Evolutionary conservation across 768 basidiomycete species (phyloP).

Genomic region (Cystofilobasidium macerans): DNA sequence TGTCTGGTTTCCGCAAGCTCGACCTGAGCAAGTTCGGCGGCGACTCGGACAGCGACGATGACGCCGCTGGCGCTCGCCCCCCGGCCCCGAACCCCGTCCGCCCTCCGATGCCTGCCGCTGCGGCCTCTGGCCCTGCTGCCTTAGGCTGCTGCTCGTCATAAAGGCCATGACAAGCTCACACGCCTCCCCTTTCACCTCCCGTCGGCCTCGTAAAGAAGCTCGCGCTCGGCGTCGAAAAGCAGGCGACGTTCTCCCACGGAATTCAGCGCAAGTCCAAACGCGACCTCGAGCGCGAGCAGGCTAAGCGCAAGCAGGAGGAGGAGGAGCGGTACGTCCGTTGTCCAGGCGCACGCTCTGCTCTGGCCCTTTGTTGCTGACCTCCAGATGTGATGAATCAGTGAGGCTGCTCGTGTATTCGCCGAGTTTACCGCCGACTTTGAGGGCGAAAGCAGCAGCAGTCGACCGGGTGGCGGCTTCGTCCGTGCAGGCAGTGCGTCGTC

Average conservation of each 20-base stretch:
- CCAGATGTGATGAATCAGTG: background rate
- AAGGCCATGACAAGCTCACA: background rate
- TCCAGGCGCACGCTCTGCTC: slow-evolving; percentile 2
- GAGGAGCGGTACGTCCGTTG: slow-evolving; percentile 31
- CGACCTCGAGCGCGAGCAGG: slow-evolving; percentile 86
- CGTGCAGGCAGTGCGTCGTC: slow-evolving; percentile 34
- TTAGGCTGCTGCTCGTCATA: background rate
- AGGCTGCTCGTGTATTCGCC: slow-evolving; percentile 35
- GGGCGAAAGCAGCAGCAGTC: slow-evolving; percentile 28
- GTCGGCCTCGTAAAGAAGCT: too few species aligned
- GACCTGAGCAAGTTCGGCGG: slow-evolving; percentile 38
- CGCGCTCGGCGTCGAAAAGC: slow-evolving; percentile 64
- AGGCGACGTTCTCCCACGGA: slow-evolving; percentile 72
- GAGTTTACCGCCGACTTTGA: slow-evolving; percentile 37
- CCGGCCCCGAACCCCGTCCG: slow-evolving; percentile 30
- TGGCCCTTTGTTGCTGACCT: slow-evolving; percentile 14
- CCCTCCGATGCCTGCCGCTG: background rate
- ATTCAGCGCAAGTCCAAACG: slow-evolving; percentile 75
- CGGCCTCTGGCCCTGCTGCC: background rate
- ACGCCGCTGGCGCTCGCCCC: slow-evolving; percentile 26
- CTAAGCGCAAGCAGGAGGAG: slow-evolving; percentile 65
- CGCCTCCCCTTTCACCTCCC: too few species aligned
- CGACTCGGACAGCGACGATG: slow-evolving; percentile 24
- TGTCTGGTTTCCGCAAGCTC: slow-evolving; percentile 32
- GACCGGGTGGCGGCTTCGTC: slow-evolving; percentile 36